Evolutionary conservation across 495 filamentous ascomycete genomes (phyloP).

Genomic region (Penicillium roqueforti): DNA sequence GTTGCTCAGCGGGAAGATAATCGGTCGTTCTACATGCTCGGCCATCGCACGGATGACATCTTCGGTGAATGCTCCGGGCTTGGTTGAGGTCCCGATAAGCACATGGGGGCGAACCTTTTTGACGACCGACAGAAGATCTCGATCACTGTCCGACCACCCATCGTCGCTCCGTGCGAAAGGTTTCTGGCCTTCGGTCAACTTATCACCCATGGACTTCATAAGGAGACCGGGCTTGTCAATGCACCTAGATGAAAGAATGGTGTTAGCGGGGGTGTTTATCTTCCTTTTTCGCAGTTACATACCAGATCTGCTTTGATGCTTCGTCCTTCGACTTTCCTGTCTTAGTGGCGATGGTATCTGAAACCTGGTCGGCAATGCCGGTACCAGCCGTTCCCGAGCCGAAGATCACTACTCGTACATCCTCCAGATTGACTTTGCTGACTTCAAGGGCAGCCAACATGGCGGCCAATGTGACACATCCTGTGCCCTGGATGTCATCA

Average conservation of each 20-base stretch:
- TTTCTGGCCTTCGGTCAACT: constrained; percentile 61
- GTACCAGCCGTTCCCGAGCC: constrained; percentile 84
- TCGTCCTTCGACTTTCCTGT: constrained; percentile 64
- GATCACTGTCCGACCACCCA: constrained; percentile 58
- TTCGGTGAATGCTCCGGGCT: constrained; percentile 73
- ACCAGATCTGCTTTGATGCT: constrained; percentile 81
- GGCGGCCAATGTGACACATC: constrained; percentile 79
- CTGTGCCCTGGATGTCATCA: constrained; percentile 88
- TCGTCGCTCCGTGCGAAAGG: constrained; percentile 60
- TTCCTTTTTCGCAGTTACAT: constrained; percentile 9
- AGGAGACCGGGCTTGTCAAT: constrained; percentile 83
- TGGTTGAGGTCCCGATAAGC: constrained; percentile 79
- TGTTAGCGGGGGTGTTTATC: background rate
- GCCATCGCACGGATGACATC: constrained; percentile 74
- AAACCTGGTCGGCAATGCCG: constrained; percentile 79
- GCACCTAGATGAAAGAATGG: constrained; percentile 50
- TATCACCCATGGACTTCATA: constrained; percentile 53
- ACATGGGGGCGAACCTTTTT: constrained; percentile 73
- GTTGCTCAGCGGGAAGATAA: constrained; percentile 83
- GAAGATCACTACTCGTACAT: constrained; percentile 69
- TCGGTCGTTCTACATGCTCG: constrained; percentile 68
- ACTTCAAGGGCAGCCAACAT: constrained; percentile 71
- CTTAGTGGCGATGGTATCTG: constrained; percentile 70
- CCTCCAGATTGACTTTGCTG: constrained; percentile 58
- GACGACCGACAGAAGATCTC: constrained; percentile 62